Evolutionary conservation across 352 stramenopile genomes (phyloP).

Genomic region (Phytophthora rubi): DNA sequence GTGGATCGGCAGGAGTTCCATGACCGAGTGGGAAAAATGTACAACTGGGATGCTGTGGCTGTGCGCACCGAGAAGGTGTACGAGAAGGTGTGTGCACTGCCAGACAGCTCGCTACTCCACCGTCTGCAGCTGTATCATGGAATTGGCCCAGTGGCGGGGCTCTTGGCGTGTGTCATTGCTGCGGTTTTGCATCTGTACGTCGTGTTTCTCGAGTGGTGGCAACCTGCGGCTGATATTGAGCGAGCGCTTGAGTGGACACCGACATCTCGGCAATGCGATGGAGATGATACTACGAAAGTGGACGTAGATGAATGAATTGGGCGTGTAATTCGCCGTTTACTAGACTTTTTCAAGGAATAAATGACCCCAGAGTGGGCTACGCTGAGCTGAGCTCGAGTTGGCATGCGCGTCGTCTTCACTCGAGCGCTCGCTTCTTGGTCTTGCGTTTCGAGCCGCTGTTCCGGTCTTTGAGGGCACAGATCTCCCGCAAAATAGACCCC

Average conservation of each 20-base stretch:
- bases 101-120: slow-evolving; percentile 57
- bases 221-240: slow-evolving; percentile 66
- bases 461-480: slow-evolving; percentile 20
- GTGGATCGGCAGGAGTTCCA: slow-evolving; percentile 79
- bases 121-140: slow-evolving; percentile 71
- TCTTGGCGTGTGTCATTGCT: slow-evolving; percentile 69
- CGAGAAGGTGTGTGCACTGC: slow-evolving; percentile 48
- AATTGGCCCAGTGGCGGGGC: slow-evolving; percentile 61
- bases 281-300: slow-evolving; percentile 13
- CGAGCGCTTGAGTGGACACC: slow-evolving; percentile 58
- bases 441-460: background rate
- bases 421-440: background rate
- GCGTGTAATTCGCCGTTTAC: background rate
- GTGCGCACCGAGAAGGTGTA: slow-evolving; percentile 86
- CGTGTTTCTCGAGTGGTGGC: slow-evolving; percentile 61
- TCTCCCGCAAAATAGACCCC: slow-evolving; percentile 19
- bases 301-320: slow-evolving; percentile 2
- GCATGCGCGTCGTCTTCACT: background rate
- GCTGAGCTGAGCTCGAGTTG: background rate
- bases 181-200: slow-evolving; percentile 70
- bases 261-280: slow-evolving; percentile 3
- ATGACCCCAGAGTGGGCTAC: background rate
- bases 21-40: slow-evolving; percentile 83
- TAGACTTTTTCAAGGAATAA: slow-evolving; percentile 7
- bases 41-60: slow-evolving; percentile 91